These are phyloP conservation scores for Pilaira anomala DNA, from an alignment of 192 early-diverging fungal species.

Conservation along the genomic window DNA sequence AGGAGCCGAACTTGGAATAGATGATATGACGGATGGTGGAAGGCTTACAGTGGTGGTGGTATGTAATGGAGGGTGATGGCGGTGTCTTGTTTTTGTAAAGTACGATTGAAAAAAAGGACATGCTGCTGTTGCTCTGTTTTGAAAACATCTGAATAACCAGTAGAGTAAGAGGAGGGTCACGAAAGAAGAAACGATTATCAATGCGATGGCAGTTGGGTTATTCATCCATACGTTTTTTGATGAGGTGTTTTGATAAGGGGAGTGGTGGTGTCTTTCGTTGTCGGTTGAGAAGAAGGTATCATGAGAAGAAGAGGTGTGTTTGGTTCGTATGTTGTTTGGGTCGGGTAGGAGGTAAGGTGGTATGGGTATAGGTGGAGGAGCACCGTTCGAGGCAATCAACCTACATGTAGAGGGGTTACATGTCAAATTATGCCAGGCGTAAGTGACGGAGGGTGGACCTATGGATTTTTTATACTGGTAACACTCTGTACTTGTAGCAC, in stretches of 20 bases:
- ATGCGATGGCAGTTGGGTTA: conserved; percentile 2
- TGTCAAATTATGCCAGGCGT: conserved; percentile 21
- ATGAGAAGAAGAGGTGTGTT: no score
- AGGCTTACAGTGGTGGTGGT: no score
- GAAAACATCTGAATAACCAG: background rate
- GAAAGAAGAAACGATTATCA: background rate
- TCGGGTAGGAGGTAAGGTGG: background rate
- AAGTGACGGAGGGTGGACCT: background rate
- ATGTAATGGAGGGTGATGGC: no score
- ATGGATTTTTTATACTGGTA: conserved; percentile 14
- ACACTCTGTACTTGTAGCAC: conserved; percentile 22
- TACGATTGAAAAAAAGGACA: no score
- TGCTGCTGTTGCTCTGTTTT: no score
- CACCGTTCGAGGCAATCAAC: conserved; percentile 8
- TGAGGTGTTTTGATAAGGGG: background rate
- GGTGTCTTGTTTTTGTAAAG: no score
- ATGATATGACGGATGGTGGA: conserved; percentile 3
- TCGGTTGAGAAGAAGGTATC: background rate
- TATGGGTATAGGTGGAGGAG: conserved; percentile 11
- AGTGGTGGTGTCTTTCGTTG: background rate
- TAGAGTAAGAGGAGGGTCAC: background rate
- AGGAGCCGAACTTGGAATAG: conserved; percentile 16
- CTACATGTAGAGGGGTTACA: conserved; percentile 18
- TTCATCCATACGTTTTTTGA: no score
- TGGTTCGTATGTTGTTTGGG: no score